Evolutionary conservation across 73 alveolate genomes (phyloP), one percentile per base, ranked within the genome.

Genomic region (Urostyla sp.): DNA sequence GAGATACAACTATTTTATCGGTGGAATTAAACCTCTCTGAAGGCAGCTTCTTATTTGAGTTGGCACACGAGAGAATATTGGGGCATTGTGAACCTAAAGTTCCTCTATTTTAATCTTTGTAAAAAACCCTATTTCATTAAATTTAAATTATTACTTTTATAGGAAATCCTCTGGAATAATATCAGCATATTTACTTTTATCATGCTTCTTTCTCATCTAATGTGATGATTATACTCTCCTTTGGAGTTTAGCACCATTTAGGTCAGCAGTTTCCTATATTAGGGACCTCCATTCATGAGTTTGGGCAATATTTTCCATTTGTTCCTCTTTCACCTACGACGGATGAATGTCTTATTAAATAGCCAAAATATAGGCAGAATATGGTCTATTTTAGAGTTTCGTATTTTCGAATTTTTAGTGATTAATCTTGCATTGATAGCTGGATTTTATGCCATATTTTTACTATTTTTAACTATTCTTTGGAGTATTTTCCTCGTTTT

Each of bases 81-180:
- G 79, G 79, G 60, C 79, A 63, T 63, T 63, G 30, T 20, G 79
- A 63, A 1, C 79, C 79, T 20, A 63, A 23, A 5, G 18, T 63
- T 16, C 53, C 60, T 40, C 53, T 16, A 23, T 31, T 63, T 3
- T 16, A 6, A 20, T 63, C 44, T 8, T 40, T 63, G 53, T 13
- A 63, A 32, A 63, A 63, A 18, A 40, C 40, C 44, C 79, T 63
- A 63, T 18, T 43, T 27, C 3, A 31, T 20, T 63, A 28, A 37
- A 31, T 13, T 37, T 16, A 24, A 11, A 37, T 27, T 38, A 57
- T 63, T 63, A 63, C 79, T 63, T 43, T 40, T 63, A 43, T 63
- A 63, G 60, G 44, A 37, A 63, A 13, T 63, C 79, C 6, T 59
- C 76, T 6, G 76, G 76, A 3, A 59, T 32, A 35, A 7, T 11